Percentiles rank a stretch among this genome's conserved stretches.
Conservation (phyloP, 2,329 filamentous ascomycete genomes). For the Fusarium vanettenii region DNA sequence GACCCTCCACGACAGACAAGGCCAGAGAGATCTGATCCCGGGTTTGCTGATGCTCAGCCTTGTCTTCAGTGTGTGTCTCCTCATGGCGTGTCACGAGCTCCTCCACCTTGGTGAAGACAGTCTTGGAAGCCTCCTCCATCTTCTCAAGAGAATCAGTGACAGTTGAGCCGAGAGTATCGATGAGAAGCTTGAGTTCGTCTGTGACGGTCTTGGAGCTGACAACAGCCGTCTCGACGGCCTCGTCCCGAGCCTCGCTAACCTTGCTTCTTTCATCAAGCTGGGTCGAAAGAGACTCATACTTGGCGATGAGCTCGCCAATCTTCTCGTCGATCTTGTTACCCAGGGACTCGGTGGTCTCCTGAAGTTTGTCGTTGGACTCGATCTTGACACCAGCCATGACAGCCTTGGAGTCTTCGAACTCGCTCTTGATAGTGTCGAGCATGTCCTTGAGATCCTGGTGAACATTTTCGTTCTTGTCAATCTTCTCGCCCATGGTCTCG, state of each 20-base stretch:
- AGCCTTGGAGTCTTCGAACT: slow-evolving; percentile 88
- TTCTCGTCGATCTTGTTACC: slow-evolving; percentile 70
- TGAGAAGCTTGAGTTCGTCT: slow-evolving; percentile 87
- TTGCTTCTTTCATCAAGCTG: slow-evolving; percentile 79
- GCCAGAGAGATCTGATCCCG: slow-evolving; percentile 84
- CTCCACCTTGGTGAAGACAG: slow-evolving; percentile 85
- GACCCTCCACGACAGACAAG: slow-evolving; percentile 75
- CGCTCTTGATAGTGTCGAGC: slow-evolving; percentile 79
- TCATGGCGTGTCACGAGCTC: slow-evolving; percentile 81
- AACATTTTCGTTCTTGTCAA: slow-evolving; percentile 67
- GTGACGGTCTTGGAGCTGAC: slow-evolving; percentile 81
- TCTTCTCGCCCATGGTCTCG: slow-evolving; percentile 72
- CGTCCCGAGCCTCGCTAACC: slow-evolving; percentile 78
- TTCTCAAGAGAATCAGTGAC: slow-evolving; percentile 88
- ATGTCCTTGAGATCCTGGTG: slow-evolving; percentile 76
- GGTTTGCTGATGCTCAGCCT: slow-evolving; percentile 84
- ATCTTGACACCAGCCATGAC: slow-evolving; percentile 83
- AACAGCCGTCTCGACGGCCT: slow-evolving; percentile 79
- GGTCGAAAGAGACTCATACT: slow-evolving; percentile 87
- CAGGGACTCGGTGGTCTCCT: slow-evolving; percentile 66
- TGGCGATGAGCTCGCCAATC: slow-evolving; percentile 81
- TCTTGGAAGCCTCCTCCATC: slow-evolving; percentile 87
- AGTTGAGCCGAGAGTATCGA: slow-evolving; percentile 84
- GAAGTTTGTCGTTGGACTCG: slow-evolving; percentile 84
- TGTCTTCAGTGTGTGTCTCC: slow-evolving; percentile 78